Evolutionary conservation across 345 rosid genomes (phyloP).

Genomic region (Gossypium australe): DNA sequence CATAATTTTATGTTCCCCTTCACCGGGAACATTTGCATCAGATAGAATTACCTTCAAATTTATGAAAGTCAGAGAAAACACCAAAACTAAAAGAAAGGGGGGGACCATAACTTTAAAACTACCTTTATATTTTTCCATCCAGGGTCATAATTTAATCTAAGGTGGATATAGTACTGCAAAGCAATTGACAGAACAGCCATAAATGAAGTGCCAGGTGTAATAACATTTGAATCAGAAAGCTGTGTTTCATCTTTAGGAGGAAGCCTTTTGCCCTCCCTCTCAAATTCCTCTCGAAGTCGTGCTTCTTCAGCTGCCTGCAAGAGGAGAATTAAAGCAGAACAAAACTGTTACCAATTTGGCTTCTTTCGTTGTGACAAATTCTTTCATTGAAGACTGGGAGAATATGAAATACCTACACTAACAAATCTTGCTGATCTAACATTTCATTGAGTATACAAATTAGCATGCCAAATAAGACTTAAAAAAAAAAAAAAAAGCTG

Average conservation of each 20-base stretch:
- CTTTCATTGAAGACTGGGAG: background rate
- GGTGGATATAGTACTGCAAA: conserved; percentile 78
- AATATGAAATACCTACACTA: background rate
- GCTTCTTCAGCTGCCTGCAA: conserved; percentile 86
- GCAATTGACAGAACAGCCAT: conserved; percentile 85
- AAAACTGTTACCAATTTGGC: conserved; percentile 1
- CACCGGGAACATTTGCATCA: conserved; percentile 99
- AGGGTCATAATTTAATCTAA: conserved; percentile 79
- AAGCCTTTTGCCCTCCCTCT: conserved; percentile 71
- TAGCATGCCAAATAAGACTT: background rate
- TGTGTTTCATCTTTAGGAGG: conserved; percentile 72
- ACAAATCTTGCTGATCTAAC: background rate
- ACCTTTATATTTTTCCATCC: conserved; percentile 97
- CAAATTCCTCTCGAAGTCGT: conserved; percentile 69
- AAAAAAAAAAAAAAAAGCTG: background rate
- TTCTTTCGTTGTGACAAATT: background rate
- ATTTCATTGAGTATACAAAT: background rate
- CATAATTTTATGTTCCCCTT: conserved; percentile 97
- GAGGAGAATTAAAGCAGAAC: background rate
- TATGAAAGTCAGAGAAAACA: conserved; percentile 18
- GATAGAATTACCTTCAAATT: conserved; percentile 84
- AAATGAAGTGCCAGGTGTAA: conserved; percentile 94
- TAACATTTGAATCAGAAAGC: conserved; percentile 76
- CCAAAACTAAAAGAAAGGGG: background rate
- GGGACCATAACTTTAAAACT: conserved; percentile 6